These are phyloP conservation scores for Agastache rugosa DNA, from an alignment of 257 asterid species.

Conservation along the genomic window DNA sequence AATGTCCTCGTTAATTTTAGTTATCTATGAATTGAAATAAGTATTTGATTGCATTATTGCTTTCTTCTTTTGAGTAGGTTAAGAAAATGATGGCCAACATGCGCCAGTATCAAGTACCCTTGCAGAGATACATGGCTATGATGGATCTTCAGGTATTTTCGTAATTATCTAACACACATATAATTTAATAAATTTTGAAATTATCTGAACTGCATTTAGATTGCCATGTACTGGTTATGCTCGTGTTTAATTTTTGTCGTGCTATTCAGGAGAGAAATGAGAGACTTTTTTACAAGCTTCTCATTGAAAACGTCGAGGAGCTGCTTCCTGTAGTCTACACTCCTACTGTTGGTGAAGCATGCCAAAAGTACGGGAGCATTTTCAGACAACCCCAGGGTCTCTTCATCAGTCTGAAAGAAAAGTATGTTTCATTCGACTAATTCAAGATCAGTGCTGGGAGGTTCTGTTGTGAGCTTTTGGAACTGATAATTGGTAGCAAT, in stretches of 20 bases:
- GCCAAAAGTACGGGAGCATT: constrained; percentile 97
- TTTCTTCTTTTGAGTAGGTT: constrained; percentile 51
- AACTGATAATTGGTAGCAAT: constrained; percentile 36
- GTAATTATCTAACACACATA: neutral
- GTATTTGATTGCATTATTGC: constrained; percentile 25
- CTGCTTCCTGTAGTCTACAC: constrained; percentile 97
- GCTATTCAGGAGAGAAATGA: constrained; percentile 83
- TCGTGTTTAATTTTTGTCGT: constrained; percentile 9
- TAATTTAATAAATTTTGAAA: neutral
- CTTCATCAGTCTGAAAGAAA: constrained; percentile 93
- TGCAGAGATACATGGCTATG: constrained; percentile 99
- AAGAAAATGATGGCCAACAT: constrained; percentile 93
- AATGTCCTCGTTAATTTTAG: neutral
- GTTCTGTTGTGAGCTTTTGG: constrained; percentile 11
- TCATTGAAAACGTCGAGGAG: constrained; percentile 95
- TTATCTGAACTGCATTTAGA: neutral
- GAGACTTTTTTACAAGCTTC: constrained; percentile 90
- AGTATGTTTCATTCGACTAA: constrained; percentile 49
- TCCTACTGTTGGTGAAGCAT: constrained; percentile 99
- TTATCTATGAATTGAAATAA: neutral
- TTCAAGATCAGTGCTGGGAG: constrained; percentile 2
- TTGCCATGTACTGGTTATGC: neutral
- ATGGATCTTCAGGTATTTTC: constrained; percentile 96
- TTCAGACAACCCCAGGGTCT: constrained; percentile 99
- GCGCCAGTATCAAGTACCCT: constrained; percentile 93